These are phyloP conservation scores for Arthrobotrys entomopaga DNA, from an alignment of 2,329 filamentous ascomycete species.

Conservation along the genomic window DNA sequence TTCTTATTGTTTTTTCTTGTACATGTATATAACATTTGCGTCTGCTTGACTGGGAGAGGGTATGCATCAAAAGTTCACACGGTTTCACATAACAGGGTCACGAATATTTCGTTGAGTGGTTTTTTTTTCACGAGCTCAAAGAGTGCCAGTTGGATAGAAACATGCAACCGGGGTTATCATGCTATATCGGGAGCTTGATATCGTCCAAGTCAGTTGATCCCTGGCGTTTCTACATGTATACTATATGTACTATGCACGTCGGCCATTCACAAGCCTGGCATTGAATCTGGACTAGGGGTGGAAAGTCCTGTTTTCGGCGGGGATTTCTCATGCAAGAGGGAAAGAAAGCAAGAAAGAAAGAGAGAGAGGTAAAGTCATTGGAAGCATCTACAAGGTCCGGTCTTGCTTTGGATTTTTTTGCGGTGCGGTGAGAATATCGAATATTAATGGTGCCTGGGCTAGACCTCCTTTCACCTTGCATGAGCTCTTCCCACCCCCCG, in stretches of 20 bases:
- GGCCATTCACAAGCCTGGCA: background rate
- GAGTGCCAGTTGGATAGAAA: too few relatives aligned
- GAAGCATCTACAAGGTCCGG: background rate
- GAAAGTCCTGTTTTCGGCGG: conserved; percentile 18
- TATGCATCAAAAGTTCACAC: background rate
- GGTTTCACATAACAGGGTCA: too few relatives aligned
- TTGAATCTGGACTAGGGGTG: conserved; percentile 24
- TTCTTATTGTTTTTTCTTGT: background rate
- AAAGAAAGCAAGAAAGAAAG: conserved; percentile 3
- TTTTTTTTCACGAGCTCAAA: too few relatives aligned
- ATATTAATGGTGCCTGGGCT: conserved; percentile 25
- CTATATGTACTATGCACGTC: background rate
- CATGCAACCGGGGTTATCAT: too few relatives aligned
- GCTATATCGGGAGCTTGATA: too few relatives aligned
- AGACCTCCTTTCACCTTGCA: conserved; percentile 53
- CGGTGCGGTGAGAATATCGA: conserved; percentile 6
- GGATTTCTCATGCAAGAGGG: conserved; percentile 3
- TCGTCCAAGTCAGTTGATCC: too few relatives aligned
- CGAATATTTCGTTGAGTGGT: too few relatives aligned
- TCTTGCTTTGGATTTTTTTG: too few relatives aligned
- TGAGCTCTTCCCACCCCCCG: conserved; percentile 32
- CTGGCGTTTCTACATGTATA: background rate
- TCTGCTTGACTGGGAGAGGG: background rate
- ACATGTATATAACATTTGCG: background rate
- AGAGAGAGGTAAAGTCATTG: background rate